A percentile compares a stretch with the other conserved stretches of the same genome.
Evolutionary conservation across 495 filamentous ascomycete species (phyloP).

Genomic region (Amniculicola lignicola): DNA sequence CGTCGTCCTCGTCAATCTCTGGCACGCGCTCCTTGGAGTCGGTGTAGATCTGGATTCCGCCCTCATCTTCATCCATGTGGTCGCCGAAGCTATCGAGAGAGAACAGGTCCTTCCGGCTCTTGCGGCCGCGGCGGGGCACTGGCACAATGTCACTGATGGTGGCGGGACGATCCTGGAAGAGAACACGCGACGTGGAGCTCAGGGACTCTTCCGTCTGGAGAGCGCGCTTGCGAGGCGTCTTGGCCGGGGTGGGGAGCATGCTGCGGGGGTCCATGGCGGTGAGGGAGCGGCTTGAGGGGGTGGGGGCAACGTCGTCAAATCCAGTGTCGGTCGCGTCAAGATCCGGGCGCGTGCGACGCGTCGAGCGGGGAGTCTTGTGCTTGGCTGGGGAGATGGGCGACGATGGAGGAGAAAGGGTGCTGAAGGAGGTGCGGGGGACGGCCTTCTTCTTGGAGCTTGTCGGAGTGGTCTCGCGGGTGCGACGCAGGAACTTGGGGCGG

Average conservation of each 20-base stretch:
- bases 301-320: conserved; percentile 28
- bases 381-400: conserved; percentile 50
- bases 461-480: conserved; percentile 34
- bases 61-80: conserved; percentile 45
- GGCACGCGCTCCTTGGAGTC: conserved; percentile 86
- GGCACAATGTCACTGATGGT: conserved; percentile 57
- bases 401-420: conserved; percentile 49
- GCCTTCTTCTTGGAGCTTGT: conserved; percentile 29
- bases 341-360: conserved; percentile 15
- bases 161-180: conserved; percentile 58
- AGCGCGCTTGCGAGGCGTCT: conserved; percentile 77
- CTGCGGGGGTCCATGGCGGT: conserved; percentile 26
- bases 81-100: conserved; percentile 67
- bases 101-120: conserved; percentile 56
- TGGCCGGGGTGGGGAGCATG: conserved; percentile 84
- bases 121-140: conserved; percentile 56
- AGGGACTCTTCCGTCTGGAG: conserved; percentile 51
- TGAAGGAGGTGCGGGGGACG: conserved; percentile 29
- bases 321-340: conserved; percentile 24
- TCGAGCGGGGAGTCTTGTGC: conserved; percentile 29
- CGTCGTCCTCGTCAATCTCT: conserved; percentile 57
- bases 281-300: conserved; percentile 25
- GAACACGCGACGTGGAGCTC: conserved; percentile 64
- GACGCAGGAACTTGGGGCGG: conserved; percentile 4
- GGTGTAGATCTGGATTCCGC: conserved; percentile 76